These are phyloP conservation scores for Phylloboletellus chloephorus DNA, from an alignment of 1,284 basidiomycete species.

Conservation along the genomic window DNA sequence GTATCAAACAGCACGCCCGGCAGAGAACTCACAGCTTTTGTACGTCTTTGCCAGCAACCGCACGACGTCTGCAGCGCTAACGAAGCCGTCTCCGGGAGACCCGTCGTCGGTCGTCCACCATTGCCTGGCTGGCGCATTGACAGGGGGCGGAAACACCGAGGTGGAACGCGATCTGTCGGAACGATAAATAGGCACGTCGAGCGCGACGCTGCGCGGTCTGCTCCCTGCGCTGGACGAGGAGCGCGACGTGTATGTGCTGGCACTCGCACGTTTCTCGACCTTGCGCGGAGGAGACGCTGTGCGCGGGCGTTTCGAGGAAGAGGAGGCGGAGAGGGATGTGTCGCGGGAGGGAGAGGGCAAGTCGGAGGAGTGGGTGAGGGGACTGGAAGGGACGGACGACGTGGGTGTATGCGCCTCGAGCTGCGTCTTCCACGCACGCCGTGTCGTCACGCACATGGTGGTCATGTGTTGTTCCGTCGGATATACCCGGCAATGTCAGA, in stretches of 20 bases:
- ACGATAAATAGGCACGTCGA: constrained; percentile 32
- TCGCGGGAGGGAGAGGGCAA: constrained; percentile 19
- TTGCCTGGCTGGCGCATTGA: constrained; percentile 17
- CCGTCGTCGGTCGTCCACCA: constrained; percentile 54
- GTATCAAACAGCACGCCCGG: background rate
- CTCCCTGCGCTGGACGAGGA: constrained; percentile 23
- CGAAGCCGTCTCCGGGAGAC: constrained; percentile 43
- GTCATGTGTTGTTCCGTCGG: too few relatives aligned
- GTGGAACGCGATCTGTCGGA: constrained; percentile 33
- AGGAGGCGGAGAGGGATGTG: constrained; percentile 24
- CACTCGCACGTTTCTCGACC: constrained; percentile 25
- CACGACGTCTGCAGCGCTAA: constrained; percentile 60
- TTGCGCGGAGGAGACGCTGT: constrained; percentile 16
- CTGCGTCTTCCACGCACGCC: constrained; percentile 25
- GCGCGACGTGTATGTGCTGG: constrained; percentile 11
- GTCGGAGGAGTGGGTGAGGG: constrained; percentile 26
- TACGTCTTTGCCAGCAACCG: constrained; percentile 55
- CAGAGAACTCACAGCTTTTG: constrained; percentile 51
- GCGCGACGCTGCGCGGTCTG: constrained; percentile 23
- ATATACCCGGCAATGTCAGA: too few relatives aligned
- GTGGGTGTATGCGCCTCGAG: constrained; percentile 2
- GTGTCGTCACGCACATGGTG: constrained; percentile 28
- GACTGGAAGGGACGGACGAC: constrained; percentile 18
- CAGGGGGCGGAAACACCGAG: constrained; percentile 24
- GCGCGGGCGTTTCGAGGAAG: constrained; percentile 23